phyloP scores from a whole-genome alignment of 225 moss, liverwort and hornwort genomes.

The Bryoerythrophyllum caledonicum region DNA sequence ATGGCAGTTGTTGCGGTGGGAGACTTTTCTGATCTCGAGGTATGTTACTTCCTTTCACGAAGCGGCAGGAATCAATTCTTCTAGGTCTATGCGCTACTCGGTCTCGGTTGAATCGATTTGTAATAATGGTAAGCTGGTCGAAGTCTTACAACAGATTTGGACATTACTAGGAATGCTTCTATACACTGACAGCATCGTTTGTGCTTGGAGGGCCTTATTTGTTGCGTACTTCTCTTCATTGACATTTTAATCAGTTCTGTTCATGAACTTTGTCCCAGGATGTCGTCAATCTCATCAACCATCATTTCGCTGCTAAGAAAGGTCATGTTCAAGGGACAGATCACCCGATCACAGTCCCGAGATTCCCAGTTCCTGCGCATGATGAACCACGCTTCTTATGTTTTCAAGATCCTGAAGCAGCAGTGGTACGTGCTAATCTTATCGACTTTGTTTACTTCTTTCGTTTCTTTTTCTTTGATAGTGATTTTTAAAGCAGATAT shows the following conservation, averaged over 20 bases:
- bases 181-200: not conserved
- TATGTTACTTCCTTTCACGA: conserved; percentile 16
- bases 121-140: not conserved
- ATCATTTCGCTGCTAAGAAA: conserved; percentile 56
- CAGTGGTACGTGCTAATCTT: conserved; percentile 40
- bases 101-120: not conserved
- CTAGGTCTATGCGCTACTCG: not conserved
- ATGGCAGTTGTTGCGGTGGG: conserved; percentile 77
- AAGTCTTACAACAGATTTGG: conserved; percentile 9
- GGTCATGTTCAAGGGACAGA: conserved; percentile 27
- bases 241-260: not conserved
- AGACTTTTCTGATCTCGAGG: conserved; percentile 66
- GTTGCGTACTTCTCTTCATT: not conserved
- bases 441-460: not conserved
- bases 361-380: conserved; percentile 54
- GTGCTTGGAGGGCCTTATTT: conserved; percentile 5
- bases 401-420: conserved; percentile 68
- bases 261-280: conserved; percentile 37
- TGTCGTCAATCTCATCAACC: conserved; percentile 67
- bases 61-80: not conserved
- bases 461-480: not conserved
- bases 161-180: not conserved
- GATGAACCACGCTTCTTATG: conserved; percentile 70
- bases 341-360: conserved; percentile 37
- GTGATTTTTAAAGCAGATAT: not conserved